Evolutionary conservation across 2,329 filamentous ascomycete species (phyloP).

Genomic region (Dryadomyces quercivorus): DNA sequence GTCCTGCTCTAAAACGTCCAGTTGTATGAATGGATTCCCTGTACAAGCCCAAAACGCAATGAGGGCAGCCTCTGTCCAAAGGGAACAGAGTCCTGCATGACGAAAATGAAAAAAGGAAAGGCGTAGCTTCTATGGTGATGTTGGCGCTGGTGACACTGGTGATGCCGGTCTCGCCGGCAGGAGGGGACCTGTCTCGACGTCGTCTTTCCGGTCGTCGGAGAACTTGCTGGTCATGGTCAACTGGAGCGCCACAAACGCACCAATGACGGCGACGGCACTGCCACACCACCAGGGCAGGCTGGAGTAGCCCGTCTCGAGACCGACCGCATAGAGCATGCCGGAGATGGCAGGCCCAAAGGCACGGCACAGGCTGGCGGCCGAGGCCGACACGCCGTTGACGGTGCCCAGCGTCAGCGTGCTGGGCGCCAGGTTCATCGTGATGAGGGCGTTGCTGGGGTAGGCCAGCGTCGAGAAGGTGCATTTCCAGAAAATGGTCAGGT

Average conservation of each 20-base stretch:
- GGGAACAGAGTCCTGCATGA: too few species aligned
- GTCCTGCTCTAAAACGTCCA: background rate
- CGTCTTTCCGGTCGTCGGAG: constrained; percentile 24
- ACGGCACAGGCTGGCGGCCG: constrained; percentile 77
- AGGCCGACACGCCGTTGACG: constrained; percentile 86
- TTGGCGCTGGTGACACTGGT: background rate
- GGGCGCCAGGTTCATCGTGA: constrained; percentile 79
- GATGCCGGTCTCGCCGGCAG: background rate
- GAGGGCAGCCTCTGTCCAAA: background rate
- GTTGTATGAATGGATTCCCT: background rate
- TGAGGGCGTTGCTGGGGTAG: constrained; percentile 80
- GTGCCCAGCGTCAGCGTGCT: constrained; percentile 76
- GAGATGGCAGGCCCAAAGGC: constrained; percentile 84
- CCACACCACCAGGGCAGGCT: constrained; percentile 91
- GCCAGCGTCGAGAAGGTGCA: constrained; percentile 85
- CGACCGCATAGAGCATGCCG: constrained; percentile 71
- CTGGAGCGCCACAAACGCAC: constrained; percentile 61
- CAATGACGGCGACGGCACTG: constrained; percentile 61
- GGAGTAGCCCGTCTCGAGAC: constrained; percentile 69
- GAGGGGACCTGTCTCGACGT: constrained; percentile 22
- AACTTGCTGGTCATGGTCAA: constrained; percentile 53
- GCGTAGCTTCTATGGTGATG: background rate
- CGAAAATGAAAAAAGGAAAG: background rate
- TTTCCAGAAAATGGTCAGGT: constrained; percentile 73
- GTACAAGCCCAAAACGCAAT: background rate